Evolutionary conservation across 2,329 filamentous ascomycete species (phyloP), one percentile per base, ranked within the genome.

Genomic region (Trichophyton equinum): DNA sequence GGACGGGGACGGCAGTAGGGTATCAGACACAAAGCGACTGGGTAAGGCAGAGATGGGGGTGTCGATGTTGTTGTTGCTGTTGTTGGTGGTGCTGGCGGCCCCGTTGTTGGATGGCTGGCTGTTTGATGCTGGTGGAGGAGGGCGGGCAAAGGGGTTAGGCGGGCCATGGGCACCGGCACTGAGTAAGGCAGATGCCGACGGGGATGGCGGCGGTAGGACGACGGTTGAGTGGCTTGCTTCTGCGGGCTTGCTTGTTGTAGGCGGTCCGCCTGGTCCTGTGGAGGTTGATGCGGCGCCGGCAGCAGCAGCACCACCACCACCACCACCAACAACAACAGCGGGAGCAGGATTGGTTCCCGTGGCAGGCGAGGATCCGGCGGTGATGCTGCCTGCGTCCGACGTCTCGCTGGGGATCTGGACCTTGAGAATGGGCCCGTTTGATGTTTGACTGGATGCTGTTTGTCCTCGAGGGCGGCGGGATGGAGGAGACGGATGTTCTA

Each of bases 41-140:
- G 94, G 94, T 9, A 99, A 79, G 2, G 92, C 91, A 1, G 91
- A 96, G n/a, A 95, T 91, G 0, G 94, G 94, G 0, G 94, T 94
- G 70, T 94, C 77, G 53, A 77, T 76, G 59, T 75, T 75, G 61
- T 71, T 70, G 51, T 76, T 76, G 57, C 74, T 13, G 33, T 13
- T 38, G 11, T 73, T 44, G 70, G 8, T 38, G 33, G 33, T 38
- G 9, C 33, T 4, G n/a, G 7, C 6, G n/a, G 7, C 25, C 7
- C 44, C 46, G 30, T 70, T 69, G 38, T 78, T 75, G n/a, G 76
- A 74, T 38, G 70, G 76, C 57, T 74, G 73, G 46, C 78, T 69
- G 8, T 70, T 64, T 44, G 68, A 67, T 53, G 70, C 62, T 15
- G 65, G 70, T n/a, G 91, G 89, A 3, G 88, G 90, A 27, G 92